Evolutionary conservation across 169 alveolate species (phyloP), one percentile per base, ranked within the genome.

Genomic region (Eimeria falciformis): DNA sequence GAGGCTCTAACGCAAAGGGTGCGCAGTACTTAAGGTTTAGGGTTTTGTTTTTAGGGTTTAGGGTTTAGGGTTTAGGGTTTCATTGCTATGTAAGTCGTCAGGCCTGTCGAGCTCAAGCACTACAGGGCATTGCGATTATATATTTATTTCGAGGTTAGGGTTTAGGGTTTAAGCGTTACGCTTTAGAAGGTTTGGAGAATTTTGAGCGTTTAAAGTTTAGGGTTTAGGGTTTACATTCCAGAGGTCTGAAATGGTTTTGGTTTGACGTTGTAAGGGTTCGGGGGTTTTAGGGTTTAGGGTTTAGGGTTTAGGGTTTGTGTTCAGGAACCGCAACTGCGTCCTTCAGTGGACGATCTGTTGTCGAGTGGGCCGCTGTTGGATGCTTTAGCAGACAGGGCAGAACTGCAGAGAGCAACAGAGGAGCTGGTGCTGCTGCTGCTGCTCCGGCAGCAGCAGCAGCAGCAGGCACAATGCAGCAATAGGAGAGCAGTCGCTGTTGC

Each of bases 391-490:
- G 68, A 45, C 68, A 77, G 47, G 47, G 40, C 21, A 5, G 68
- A 21, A n/a, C 9, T 77, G 27, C 46, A 9, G 25, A 5, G 5
- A 2, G 68, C 68, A 9, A 77, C 87, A 77, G 47, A 45, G 23
- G 69, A 21, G 43, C 68, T 21, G 47, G 25, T 45, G 25, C 45
- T 47, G 68, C 69, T 47, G 87, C 23, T 40, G 56, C 65, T 40
- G 84, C 84, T 40, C 45, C 53, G 40, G 84, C 65, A 73, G 84
- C 84, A 40, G 84, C 84, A 73, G 84, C 53, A 18, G 53, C 46
- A 11, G 25, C 46, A 37, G n/a, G 69, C 2, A 0, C 12, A 23
- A 43, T 45, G 69, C 69, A 45, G 87, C 87, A 45, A 27, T 1
- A 45, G 87, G 50, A 45, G 87, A 47, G 87, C 65, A n/a, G 87